Percentiles rank a stretch among this genome's conserved stretches.
These are phyloP conservation scores for Fusarium sulawesiense DNA, from an alignment of 2,329 filamentous ascomycete species.

Conservation along the genomic window DNA sequence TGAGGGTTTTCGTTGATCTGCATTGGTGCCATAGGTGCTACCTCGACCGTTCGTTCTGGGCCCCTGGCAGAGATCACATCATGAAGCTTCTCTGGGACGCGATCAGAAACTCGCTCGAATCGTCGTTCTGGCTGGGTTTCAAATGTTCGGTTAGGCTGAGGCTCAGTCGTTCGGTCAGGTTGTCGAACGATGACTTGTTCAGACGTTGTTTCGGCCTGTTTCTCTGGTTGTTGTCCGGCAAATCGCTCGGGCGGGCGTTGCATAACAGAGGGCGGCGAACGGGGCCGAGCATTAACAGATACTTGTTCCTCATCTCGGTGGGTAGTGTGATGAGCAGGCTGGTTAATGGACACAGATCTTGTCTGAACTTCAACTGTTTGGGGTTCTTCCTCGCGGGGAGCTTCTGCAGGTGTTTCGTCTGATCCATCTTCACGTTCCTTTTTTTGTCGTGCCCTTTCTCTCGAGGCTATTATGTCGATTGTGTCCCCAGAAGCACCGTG, in stretches of 20 bases:
- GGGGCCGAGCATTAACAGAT: slow-evolving; percentile 13
- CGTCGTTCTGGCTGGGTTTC: slow-evolving; percentile 4
- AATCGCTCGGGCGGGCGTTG: slow-evolving; percentile 5
- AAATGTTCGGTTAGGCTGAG: neutral
- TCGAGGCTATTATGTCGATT: slow-evolving; percentile 36
- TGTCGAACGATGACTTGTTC: slow-evolving; percentile 2
- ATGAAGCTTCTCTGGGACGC: slow-evolving; percentile 5
- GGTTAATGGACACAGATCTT: neutral
- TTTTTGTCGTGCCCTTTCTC: slow-evolving; percentile 27
- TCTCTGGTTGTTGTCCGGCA: slow-evolving; percentile 6
- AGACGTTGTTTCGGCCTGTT: neutral
- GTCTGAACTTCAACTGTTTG: slow-evolving; percentile 21
- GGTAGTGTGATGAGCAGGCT: neutral
- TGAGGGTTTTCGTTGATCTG: slow-evolving; percentile 4
- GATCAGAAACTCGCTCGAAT: neutral
- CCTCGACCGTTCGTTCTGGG: slow-evolving; percentile 14
- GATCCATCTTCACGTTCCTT: slow-evolving; percentile 11
- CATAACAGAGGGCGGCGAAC: slow-evolving; percentile 17
- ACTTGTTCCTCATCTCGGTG: slow-evolving; percentile 9
- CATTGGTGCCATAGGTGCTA: slow-evolving; percentile 14
- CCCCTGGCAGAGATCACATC: slow-evolving; percentile 6
- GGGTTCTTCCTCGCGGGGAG: slow-evolving; percentile 13
- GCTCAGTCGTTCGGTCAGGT: neutral
- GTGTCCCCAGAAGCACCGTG: slow-evolving; percentile 47
- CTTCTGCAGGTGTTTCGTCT: neutral